These are phyloP conservation scores for Fusarium siculi DNA, from an alignment of 2,329 filamentous ascomycete species.

Conservation along the genomic window DNA sequence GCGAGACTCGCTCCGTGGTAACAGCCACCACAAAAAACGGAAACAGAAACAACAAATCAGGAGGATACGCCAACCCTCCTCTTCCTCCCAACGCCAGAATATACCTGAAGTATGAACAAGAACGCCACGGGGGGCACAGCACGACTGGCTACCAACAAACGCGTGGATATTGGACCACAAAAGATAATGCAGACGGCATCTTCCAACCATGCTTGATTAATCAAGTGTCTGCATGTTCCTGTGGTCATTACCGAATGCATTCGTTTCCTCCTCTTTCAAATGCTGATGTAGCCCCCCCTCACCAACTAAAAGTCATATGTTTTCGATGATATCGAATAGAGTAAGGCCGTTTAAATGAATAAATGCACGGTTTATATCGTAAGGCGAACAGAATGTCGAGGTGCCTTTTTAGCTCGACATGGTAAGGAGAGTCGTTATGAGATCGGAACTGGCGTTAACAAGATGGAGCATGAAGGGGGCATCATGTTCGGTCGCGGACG, in stretches of 20 bases:
- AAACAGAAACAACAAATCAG: conserved; percentile 15
- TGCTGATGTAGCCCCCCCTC: conserved; percentile 3
- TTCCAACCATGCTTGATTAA: not conserved
- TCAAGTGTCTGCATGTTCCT: not conserved
- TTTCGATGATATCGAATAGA: conserved; percentile 23
- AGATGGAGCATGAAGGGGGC: not conserved
- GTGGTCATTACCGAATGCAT: not conserved
- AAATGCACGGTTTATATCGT: conserved; percentile 37
- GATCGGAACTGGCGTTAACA: conserved; percentile 5
- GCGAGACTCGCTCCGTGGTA: not conserved
- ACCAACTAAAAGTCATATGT: conserved; percentile 14
- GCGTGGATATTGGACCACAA: not conserved
- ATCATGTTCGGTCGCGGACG: conserved; percentile 56
- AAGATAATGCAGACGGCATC: not conserved
- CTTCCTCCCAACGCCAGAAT: conserved; percentile 37
- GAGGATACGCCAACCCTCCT: conserved; percentile 7
- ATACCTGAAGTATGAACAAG: conserved; percentile 34
- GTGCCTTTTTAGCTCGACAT: conserved; percentile 18
- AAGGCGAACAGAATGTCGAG: conserved; percentile 15
- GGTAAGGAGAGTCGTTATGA: conserved; percentile 24
- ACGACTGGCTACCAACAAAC: not conserved
- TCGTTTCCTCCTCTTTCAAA: not conserved
- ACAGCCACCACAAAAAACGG: conserved; percentile 12
- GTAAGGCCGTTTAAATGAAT: conserved; percentile 36
- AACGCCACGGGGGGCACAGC: conserved; percentile 28